phyloP scores from a whole-genome alignment of 768 basidiomycete species.

The Pulveroboletus ravenelii region DNA sequence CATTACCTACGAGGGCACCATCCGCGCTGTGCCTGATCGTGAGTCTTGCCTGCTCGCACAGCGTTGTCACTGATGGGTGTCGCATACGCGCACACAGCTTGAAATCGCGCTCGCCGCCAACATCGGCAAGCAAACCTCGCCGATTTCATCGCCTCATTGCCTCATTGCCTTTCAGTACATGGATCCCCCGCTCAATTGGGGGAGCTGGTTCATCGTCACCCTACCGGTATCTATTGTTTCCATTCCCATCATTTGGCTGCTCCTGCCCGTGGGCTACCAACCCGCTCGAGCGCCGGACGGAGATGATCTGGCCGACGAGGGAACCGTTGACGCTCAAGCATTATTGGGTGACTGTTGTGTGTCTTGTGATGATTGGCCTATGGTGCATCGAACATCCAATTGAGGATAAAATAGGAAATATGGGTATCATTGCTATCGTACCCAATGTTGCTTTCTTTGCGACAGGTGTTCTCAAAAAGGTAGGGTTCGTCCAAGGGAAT shows the following conservation, averaged over 20 bases:
- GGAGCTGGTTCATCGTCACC: constrained; percentile 89
- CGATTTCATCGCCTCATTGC: constrained; percentile 97
- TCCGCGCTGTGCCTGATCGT: constrained; percentile 93
- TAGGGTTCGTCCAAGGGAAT: constrained; percentile 25
- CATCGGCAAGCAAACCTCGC: constrained; percentile 95
- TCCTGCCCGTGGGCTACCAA: constrained; percentile 78
- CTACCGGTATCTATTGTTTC: constrained; percentile 87
- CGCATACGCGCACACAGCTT: constrained; percentile 44
- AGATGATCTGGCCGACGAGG: constrained; percentile 75
- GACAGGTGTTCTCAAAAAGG: constrained; percentile 91
- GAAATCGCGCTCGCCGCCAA: constrained; percentile 98
- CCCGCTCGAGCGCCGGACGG: constrained; percentile 72
- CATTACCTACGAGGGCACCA: constrained; percentile 76
- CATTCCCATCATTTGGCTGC: constrained; percentile 85
- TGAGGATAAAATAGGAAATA: constrained; percentile 79
- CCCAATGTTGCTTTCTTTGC: constrained; percentile 93
- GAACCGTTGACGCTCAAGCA: constrained; percentile 83
- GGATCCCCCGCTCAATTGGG: constrained; percentile 85
- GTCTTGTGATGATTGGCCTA: constrained; percentile 75
- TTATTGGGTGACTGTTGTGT: constrained; percentile 85
- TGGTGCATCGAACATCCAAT: constrained; percentile 88
- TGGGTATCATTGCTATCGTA: constrained; percentile 95
- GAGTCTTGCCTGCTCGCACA: constrained; percentile 28
- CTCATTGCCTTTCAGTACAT: constrained; percentile 87
- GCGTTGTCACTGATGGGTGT: neutral